Evolutionary conservation across 1,284 basidiomycete genomes (phyloP), one percentile per base, ranked within the genome.

Genomic region (Irpex sp.): DNA sequence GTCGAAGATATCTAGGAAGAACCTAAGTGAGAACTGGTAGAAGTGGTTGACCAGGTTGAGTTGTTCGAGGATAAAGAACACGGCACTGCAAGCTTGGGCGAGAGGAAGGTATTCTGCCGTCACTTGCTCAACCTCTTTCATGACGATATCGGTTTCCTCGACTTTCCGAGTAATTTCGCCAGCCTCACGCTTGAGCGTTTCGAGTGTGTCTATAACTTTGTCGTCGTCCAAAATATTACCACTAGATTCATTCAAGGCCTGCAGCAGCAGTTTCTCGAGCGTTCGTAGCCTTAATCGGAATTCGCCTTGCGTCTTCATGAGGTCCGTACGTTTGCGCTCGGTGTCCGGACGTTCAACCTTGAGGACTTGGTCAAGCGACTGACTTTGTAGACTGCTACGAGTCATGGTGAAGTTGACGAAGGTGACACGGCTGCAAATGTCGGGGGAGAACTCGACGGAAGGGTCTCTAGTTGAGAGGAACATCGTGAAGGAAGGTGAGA

Each of bases 371-470:
- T 98, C 96, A 58, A 99, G 85, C 0, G 96, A 97, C 77, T 99
- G 97, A 67, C 95, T 98, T 77, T 99, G 97, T 44, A 99, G 83
- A 84, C 96, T 98, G 76, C 95, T 95, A 64, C 96, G 87, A 0
- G 97, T 99, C 94, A 99, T 99, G 15, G 97, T 99, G 78, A 99
- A 99, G 82, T 99, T 99, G 81, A 99, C 97, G 73, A 99, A 98
- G 0, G 97, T 97, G 44, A 99, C 97, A 64, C 97, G 89, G 80
- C 95, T 97, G 83, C 97, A 99, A 66, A 99, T 96, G 75, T 99
- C 97, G 1, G 97, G 96, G 19, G 97, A 94, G 78, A 99, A 98
- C 72, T 98, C 96, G 66, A 98, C 92, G 0, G 96, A 97, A 0
- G 98, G 96, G 76, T 99, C 96, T 26, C 97, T 85, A 6, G 97